Evolutionary conservation across 495 filamentous ascomycete species (phyloP).

Genomic region (Aspergillus leporis): DNA sequence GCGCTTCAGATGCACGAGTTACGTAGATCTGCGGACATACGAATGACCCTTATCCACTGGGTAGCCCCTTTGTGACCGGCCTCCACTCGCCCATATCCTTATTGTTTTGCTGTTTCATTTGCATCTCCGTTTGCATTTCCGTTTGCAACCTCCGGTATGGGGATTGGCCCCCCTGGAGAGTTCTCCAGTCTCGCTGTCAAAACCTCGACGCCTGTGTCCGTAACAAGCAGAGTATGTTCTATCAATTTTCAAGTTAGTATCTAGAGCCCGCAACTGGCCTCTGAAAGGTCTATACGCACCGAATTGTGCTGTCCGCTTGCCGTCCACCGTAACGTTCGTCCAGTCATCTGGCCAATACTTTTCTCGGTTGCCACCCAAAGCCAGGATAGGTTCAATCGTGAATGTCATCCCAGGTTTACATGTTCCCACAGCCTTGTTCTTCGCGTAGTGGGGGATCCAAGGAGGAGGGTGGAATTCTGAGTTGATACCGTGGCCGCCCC

Average conservation of each 20-base stretch:
- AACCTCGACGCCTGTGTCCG: slow-evolving; percentile 83
- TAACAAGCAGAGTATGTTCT: slow-evolving; percentile 86
- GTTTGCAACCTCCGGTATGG: slow-evolving; percentile 49
- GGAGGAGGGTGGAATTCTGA: slow-evolving; percentile 67
- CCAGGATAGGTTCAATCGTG: slow-evolving; percentile 74
- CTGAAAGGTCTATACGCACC: slow-evolving; percentile 28
- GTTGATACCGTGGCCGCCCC: slow-evolving; percentile 74
- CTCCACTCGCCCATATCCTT: no score
- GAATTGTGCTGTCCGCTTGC: slow-evolving; percentile 70
- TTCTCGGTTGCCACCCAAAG: slow-evolving; percentile 62
- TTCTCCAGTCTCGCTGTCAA: slow-evolving; percentile 71
- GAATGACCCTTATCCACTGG: no score
- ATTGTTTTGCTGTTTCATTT: no score
- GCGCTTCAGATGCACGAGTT: no score
- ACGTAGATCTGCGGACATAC: no score
- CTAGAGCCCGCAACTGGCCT: no score
- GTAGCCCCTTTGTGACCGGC: no score
- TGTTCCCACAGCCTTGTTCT: slow-evolving; percentile 69
- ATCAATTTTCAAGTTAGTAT: no score
- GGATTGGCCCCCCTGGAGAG: slow-evolving; percentile 75
- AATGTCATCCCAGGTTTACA: slow-evolving; percentile 75
- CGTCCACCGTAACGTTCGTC: slow-evolving; percentile 69
- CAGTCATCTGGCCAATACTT: slow-evolving; percentile 74
- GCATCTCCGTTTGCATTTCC: no score
- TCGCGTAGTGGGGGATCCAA: slow-evolving; percentile 71